Conservation (phyloP, 179 eudicot species). For the Vitellaria paradoxa region DNA sequence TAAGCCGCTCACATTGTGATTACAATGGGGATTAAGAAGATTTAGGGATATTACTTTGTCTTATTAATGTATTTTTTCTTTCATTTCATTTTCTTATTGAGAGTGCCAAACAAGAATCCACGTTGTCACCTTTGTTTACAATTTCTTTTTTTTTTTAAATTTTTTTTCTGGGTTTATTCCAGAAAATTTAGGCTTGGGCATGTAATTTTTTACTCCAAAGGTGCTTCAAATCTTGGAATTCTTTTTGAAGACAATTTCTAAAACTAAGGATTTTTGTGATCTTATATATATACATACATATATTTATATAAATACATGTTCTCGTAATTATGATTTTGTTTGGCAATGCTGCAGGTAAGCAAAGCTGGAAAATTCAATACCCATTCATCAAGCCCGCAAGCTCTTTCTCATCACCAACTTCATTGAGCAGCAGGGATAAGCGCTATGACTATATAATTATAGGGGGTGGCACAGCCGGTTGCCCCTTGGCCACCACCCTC, state of each 20-base stretch:
- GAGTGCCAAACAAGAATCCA: background rate
- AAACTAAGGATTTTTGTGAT: background rate
- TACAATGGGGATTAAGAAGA: background rate
- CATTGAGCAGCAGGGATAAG: background rate
- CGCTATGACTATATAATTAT: slow-evolving; percentile 64
- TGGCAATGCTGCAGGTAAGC: slow-evolving; percentile 24
- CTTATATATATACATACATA: too few species aligned
- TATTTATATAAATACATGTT: background rate
- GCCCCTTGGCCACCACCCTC: slow-evolving; percentile 69
- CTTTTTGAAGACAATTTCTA: background rate
- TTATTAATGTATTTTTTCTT: background rate
- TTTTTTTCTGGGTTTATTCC: too few species aligned
- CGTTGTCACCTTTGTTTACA: background rate
- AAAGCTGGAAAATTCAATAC: slow-evolving; percentile 24
- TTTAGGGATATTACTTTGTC: background rate
- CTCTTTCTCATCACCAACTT: slow-evolving; percentile 27
- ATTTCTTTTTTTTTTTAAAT: too few species aligned
- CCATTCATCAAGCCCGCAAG: slow-evolving; percentile 58
- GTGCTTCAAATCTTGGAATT: too few species aligned
- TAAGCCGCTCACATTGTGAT: background rate
- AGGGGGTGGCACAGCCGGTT: slow-evolving; percentile 90
- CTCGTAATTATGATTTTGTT: background rate
- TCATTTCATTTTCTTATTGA: too few species aligned
- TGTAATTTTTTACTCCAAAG: too few species aligned
- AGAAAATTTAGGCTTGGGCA: too few species aligned